Conservation (phyloP, 2,329 filamentous ascomycete species). For the Pestalotiopsis sp. region DNA sequence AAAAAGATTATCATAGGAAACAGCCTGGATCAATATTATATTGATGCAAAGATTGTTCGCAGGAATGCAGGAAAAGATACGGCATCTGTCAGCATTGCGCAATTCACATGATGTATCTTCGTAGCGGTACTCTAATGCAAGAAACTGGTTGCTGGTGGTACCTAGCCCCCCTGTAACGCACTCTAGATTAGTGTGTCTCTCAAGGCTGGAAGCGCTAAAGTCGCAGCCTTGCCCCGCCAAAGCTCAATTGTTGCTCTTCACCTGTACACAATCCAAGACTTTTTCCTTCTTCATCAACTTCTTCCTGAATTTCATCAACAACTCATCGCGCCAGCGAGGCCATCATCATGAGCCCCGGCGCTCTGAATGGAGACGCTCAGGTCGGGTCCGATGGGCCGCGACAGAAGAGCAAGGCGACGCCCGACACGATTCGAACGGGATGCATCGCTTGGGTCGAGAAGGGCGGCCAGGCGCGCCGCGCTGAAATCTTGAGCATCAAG, state of each 20-base stretch:
- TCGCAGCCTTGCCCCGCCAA: constrained; percentile 24
- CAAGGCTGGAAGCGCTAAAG: constrained; percentile 2
- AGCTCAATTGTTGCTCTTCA: neutral
- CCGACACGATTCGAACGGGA: constrained; percentile 72
- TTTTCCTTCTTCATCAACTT: neutral
- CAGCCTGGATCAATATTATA: too few relatives aligned
- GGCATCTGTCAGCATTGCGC: neutral
- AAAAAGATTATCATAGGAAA: neutral
- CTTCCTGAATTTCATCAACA: constrained; percentile 36
- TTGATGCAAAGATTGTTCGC: too few relatives aligned
- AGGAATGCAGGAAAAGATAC: neutral
- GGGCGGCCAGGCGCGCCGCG: constrained; percentile 85
- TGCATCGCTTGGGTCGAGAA: constrained; percentile 65
- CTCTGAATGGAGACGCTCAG: constrained; percentile 51
- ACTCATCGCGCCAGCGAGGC: constrained; percentile 24
- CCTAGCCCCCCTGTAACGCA: neutral
- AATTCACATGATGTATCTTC: neutral
- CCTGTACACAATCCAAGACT: constrained; percentile 2
- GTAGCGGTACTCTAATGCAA: neutral
- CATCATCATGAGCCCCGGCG: constrained; percentile 57
- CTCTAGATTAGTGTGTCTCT: neutral
- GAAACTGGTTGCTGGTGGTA: neutral
- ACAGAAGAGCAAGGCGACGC: constrained; percentile 80
- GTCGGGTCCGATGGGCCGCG: constrained; percentile 61
- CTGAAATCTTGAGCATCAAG: constrained; percentile 94